phyloP scores from a whole-genome alignment of 2,329 filamentous ascomycete species.

The Aspergillus hortae region DNA sequence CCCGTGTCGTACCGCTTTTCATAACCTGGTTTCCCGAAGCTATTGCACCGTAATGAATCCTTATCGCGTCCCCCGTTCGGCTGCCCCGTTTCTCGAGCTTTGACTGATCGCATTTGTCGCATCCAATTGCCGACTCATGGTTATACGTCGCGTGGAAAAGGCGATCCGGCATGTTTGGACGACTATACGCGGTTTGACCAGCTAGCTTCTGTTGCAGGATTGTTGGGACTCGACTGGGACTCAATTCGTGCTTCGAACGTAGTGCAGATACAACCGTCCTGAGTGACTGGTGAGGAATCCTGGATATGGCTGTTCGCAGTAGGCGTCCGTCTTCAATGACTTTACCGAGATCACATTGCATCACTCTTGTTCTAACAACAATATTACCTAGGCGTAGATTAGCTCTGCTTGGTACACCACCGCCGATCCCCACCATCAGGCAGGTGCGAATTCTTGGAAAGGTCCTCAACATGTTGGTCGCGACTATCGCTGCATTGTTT shows the following conservation, averaged over 20 bases:
- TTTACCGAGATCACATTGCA: conserved; percentile 21
- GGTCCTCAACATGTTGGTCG: background rate
- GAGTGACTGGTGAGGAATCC: conserved; percentile 1
- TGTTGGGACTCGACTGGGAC: background rate
- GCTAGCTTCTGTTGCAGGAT: conserved; percentile 3
- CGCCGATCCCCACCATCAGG: conserved; percentile 7
- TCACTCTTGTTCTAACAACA: conserved; percentile 18
- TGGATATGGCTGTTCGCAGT: conserved; percentile 8
- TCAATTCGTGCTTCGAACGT: background rate
- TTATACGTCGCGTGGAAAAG: conserved; percentile 7
- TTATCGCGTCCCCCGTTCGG: background rate
- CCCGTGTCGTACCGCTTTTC: conserved; percentile 12
- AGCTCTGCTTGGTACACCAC: conserved; percentile 14
- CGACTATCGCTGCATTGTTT: background rate
- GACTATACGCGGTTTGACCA: background rate
- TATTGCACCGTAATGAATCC: conserved; percentile 23
- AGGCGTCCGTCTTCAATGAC: conserved; percentile 6
- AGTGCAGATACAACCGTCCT: background rate
- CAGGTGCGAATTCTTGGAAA: background rate
- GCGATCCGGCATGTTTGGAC: conserved; percentile 4
- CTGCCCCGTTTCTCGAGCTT: background rate
- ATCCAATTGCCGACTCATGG: background rate
- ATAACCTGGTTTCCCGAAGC: conserved; percentile 25
- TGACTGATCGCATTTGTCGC: conserved; percentile 1
- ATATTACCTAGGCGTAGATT: conserved; percentile 22